Base-by-base conservation (phyloP, 2,329 filamentous ascomycete species). In the Pestalotiopsis sp. region DNA sequence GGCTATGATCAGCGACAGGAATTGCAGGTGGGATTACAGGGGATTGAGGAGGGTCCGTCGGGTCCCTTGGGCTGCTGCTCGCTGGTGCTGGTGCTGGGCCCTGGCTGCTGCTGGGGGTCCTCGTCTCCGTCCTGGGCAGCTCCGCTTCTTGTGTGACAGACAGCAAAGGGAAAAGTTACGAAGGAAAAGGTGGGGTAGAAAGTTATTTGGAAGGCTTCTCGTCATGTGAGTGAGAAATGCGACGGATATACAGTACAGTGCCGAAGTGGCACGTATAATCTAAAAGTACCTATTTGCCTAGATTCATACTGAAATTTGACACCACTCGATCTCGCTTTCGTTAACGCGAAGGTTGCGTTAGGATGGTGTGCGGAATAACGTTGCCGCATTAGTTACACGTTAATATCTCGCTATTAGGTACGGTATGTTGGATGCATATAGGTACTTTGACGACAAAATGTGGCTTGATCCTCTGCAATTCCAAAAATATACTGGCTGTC, bases 161-260 rank as follows among this genome's bases (percentile, higher is more conserved):
- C 11, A 6, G 57, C n/a, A 20, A 4, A 23, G 12, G 13, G 17
- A 36, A 62, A 27, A 62, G 59, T 17, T 20, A n/a, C 25, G 31
- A 39, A 62, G 31, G 13, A n/a, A 27, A 62, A 62, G 59, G 59
- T 62, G 59, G 59, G 59, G 59, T 62, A 62, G 17, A 62, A 61
- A 59, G 57, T 36, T 36, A 59, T 27, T 39, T 39, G 27, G 31
- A 62, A 39, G 13, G 31, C n/a, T 12, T 31, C 12, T 62, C 59
- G 45, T 52, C 45, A 52, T 52, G 45, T 52, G 45, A 52, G 45
- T 52, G 17, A 52, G 45, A n/a, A n/a, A n/a, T 20, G 45, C 17
- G 45, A n/a, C 20, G 5, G 17, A 6, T 52, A 52, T 52, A 49
- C 41, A 14, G 41, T 6, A 14, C 17, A 52, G 45, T 52, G 14